Conservation (phyloP, 306 rosid species). For the Cicer cuneatum region DNA sequence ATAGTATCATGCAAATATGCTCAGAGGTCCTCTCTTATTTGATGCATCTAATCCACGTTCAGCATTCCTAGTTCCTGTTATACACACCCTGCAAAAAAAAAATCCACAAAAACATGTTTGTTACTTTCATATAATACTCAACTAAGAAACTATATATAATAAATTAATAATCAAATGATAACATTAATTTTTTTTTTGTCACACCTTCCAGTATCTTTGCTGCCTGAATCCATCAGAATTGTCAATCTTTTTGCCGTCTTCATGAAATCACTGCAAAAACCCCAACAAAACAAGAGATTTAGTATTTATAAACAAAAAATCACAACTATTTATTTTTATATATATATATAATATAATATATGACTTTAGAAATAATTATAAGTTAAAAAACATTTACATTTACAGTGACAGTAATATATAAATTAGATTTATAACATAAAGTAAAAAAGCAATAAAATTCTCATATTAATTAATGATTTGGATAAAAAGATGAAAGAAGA, state of each 20-base stretch:
- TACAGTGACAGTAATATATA: no score
- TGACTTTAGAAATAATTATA: no score
- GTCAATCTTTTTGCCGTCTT: constrained; percentile 83
- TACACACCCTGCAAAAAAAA: constrained; percentile 60
- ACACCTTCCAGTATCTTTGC: constrained; percentile 66
- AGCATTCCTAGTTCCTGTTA: constrained; percentile 63
- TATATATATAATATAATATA: no score
- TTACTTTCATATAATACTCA: neutral
- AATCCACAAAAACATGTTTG: neutral
- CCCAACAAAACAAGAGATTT: no score
- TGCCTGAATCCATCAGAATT: constrained; percentile 62
- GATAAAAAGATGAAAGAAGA: neutral
- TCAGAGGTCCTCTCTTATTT: constrained; percentile 76
- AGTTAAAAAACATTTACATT: no score
- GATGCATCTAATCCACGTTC: constrained; percentile 78
- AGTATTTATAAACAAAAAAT: no score
- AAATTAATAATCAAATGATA: neutral
- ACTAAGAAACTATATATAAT: neutral
- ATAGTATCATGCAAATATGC: constrained; percentile 67
- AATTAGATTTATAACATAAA: no score
- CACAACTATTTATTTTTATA: no score
- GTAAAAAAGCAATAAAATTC: neutral
- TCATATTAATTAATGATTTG: neutral
- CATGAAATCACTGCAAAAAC: constrained; percentile 73
- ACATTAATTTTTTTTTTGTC: neutral